phyloP scores from a whole-genome alignment of 2,329 filamentous ascomycete species.

The Aurifilum marmelostoma region DNA sequence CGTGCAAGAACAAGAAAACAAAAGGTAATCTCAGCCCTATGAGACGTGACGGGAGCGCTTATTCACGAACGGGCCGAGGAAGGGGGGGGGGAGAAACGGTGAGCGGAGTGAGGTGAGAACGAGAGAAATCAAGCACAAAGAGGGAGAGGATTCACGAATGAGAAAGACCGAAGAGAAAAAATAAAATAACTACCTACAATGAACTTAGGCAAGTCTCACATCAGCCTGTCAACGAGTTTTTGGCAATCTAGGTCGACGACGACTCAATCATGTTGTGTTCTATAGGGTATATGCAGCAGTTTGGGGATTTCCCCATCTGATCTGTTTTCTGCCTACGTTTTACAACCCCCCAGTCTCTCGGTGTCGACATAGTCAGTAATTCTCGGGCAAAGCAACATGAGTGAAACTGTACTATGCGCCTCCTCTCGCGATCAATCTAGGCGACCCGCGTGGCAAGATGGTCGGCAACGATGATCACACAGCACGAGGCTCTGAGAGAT shows the following conservation, averaged over 20 bases:
- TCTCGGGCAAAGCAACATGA: background rate
- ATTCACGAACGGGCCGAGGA: background rate
- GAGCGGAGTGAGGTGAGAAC: background rate
- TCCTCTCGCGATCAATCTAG: no score
- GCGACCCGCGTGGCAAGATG: no score
- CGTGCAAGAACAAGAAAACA: background rate
- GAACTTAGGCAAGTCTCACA: background rate
- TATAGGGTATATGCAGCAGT: no score
- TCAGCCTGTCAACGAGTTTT: background rate
- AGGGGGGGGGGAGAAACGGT: background rate
- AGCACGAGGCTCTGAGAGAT: background rate
- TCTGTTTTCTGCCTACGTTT: background rate
- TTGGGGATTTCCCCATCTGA: background rate
- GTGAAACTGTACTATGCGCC: no score
- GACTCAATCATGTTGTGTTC: background rate
- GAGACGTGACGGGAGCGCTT: background rate
- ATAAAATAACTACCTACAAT: no score
- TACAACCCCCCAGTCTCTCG: background rate
- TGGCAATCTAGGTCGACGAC: background rate
- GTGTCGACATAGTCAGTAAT: background rate
- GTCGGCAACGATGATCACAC: background rate
- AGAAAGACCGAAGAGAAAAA: background rate
- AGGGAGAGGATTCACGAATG: background rate
- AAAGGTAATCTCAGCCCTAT: slow-evolving; percentile 15
- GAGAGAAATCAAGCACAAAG: background rate